phyloP scores from a whole-genome alignment of 306 rosid species.

The Cicer cuneatum region DNA sequence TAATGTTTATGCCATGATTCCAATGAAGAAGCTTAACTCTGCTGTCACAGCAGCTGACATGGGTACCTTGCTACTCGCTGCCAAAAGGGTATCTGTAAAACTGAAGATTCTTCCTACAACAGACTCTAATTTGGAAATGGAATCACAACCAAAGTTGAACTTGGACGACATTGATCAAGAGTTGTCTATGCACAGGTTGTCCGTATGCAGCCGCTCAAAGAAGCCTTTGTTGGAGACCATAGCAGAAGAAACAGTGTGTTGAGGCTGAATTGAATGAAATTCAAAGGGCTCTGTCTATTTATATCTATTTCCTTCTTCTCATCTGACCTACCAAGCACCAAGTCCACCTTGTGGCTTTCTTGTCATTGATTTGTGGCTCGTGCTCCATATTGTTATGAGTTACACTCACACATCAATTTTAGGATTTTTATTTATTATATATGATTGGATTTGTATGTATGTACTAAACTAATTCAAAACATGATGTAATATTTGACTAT shows the following conservation, averaged over 20 bases:
- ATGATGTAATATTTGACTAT: neutral
- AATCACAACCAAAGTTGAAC: constrained; percentile 47
- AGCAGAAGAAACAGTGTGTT: constrained; percentile 62
- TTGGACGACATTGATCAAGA: constrained; percentile 72
- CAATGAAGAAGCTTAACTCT: constrained; percentile 77
- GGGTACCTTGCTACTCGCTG: constrained; percentile 64
- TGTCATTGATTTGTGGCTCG: neutral
- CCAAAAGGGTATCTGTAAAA: constrained; percentile 53
- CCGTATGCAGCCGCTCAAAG: constrained; percentile 76
- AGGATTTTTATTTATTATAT: constrained; percentile 1
- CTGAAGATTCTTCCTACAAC: constrained; percentile 44
- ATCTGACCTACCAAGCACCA: neutral
- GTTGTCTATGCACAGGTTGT: constrained; percentile 65
- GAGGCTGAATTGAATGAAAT: neutral
- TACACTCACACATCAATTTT: neutral
- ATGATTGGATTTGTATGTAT: constrained; percentile 47
- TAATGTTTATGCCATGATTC: constrained; percentile 66
- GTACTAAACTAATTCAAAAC: constrained; percentile 33
- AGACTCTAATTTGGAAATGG: neutral
- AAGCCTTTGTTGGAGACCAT: constrained; percentile 87
- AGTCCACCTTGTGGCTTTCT: constrained; percentile 22
- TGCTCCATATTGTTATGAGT: constrained; percentile 17
- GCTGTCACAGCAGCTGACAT: constrained; percentile 65
- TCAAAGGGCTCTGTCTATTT: neutral
- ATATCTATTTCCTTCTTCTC: neutral